Percentiles rank a stretch among this genome's conserved stretches.
Conservation (phyloP, 2,329 filamentous ascomycete species). For the Lachnellula hyalina region DNA sequence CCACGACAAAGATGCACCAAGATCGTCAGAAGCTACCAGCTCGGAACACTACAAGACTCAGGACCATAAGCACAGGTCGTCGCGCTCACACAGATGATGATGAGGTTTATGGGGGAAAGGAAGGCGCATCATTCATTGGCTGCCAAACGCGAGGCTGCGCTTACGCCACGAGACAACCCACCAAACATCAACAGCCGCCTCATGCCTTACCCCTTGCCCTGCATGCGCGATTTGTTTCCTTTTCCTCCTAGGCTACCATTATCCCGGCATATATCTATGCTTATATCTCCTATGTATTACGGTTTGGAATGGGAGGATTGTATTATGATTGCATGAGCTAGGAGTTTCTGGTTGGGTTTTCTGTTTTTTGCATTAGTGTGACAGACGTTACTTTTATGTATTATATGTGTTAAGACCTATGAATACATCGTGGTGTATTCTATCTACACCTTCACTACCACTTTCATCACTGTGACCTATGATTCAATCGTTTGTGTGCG, state of each 20-base stretch:
- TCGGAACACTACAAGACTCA: constrained; percentile 12
- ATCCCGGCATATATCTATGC: not conserved
- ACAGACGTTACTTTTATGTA: not conserved
- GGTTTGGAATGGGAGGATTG: not conserved
- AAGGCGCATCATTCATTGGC: not conserved
- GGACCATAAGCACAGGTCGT: not conserved
- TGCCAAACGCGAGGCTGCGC: not conserved
- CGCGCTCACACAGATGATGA: not conserved
- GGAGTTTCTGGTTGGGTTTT: not conserved
- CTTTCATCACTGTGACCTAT: too few relatives aligned
- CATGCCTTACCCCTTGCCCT: not conserved
- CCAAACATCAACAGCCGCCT: not conserved
- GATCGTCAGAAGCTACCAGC: constrained; percentile 6
- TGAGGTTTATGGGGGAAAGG: not conserved
- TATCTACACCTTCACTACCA: too few relatives aligned
- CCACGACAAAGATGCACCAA: constrained; percentile 12
- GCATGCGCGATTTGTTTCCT: not conserved
- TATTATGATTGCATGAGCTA: not conserved
- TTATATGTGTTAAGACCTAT: not conserved
- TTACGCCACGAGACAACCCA: not conserved
- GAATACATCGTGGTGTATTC: too few relatives aligned
- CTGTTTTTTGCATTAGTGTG: not conserved
- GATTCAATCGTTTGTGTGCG: too few relatives aligned
- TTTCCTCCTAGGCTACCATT: not conserved
- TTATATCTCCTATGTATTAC: not conserved